Evolutionary conservation across 495 filamentous ascomycete species (phyloP), one percentile per base, ranked within the genome.

Genomic region (Penicillium herquei): DNA sequence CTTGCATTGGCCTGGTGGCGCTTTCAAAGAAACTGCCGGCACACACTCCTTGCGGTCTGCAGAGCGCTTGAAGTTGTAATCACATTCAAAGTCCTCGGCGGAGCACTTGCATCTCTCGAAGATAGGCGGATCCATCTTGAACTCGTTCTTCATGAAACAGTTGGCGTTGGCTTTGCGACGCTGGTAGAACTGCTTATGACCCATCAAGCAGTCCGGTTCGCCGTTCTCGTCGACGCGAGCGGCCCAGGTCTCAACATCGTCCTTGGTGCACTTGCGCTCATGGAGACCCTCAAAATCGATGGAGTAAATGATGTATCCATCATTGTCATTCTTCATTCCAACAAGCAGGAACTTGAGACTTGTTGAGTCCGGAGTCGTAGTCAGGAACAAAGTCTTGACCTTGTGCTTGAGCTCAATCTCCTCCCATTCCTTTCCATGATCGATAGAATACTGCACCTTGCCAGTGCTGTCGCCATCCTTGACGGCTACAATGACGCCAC

Each of bases 191-290:
- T 98, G 92, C 54, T 85, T 91, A 59, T 93, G 91, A 7, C 94
- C 94, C 94, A 98, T 97, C 58, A 98, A 76, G 68, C 94, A 98
- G 40, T 85, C 87, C 14, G 91, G 82, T 21, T 95, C 79, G 3
- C 86, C 86, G 1, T 96, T 80, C 31, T 91, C 82, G 68, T 96
- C 87, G 12, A 88, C 73, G 7, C 92, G 83, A 18, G 93, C 95
- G 50, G 78, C 81, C 94, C 94, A 98, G 49, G 84, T 76, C 64
- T 96, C 91, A 65, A 95, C 87, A 63, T 98, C 94, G 31, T 78
- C 74, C 7, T 89, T 78, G 49, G 84, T 82, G 72, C 95, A 98
- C 59, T 91, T 86, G 17, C 79, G 74, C 64, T 96, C 87, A 63
- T 96, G 88, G 35, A 97, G 75, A 14, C 80, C 87, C 6, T 84